phyloP scores from a whole-genome alignment of 768 basidiomycete species.

The Leccinum rimulosum region DNA sequence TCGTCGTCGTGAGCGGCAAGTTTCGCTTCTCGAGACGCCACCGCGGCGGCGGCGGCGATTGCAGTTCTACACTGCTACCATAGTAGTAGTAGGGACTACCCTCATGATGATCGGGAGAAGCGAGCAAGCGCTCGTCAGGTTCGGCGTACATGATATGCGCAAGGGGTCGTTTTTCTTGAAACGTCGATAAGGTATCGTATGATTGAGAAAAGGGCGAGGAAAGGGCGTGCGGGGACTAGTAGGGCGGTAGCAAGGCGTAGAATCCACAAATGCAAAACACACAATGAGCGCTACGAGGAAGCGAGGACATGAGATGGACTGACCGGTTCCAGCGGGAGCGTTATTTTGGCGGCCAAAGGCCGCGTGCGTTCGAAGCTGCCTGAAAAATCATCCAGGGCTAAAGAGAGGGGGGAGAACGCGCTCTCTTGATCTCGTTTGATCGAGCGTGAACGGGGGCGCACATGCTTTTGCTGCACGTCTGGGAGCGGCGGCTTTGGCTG shows the following conservation, averaged over 20 bases:
- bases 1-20: background rate
- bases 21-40: constrained; percentile 17
- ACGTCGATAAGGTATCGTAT: constrained; percentile 6
- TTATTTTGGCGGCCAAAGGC: constrained; percentile 18
- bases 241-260: background rate
- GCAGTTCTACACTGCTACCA: background rate
- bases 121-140: constrained; percentile 10
- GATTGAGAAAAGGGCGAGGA: constrained; percentile 11
- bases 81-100: background rate
- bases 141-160: constrained; percentile 21
- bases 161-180: constrained; percentile 4
- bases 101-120: background rate
- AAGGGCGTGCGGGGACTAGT: constrained; percentile 9
- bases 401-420: background rate
- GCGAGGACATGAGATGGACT: background rate
- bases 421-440: constrained; percentile 11
- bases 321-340: constrained; percentile 17
- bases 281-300: background rate
- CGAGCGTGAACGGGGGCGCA: constrained; percentile 14
- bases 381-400: constrained; percentile 3
- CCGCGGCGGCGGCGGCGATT: background rate
- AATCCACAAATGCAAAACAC: background rate
- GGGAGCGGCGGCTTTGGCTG: background rate
- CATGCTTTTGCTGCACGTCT: background rate
- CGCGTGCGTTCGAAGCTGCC: constrained; percentile 11